phyloP scores from a whole-genome alignment of 177 flowering plant genomes.

The Telopea speciosissima region DNA sequence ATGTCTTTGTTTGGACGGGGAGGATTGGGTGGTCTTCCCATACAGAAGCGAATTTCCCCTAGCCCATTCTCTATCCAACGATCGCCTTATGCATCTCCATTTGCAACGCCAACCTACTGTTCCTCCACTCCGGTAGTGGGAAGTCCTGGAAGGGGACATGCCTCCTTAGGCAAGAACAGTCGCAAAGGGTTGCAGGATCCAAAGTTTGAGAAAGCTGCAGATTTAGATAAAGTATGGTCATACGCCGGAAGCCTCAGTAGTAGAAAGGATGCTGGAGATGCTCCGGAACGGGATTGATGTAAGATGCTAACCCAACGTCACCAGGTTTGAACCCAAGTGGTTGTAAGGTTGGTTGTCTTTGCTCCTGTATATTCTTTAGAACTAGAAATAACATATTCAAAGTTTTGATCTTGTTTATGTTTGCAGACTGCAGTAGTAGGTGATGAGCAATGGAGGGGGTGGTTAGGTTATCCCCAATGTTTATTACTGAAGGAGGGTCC shows the following conservation, averaged over 20 bases:
- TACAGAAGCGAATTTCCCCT: constrained; percentile 33
- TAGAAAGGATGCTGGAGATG: constrained; percentile 22
- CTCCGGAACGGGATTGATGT: constrained; percentile 27
- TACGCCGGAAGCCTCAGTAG: constrained; percentile 27
- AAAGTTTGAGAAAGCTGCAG: constrained; percentile 22
- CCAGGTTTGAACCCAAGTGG: not conserved
- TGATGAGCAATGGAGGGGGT: not conserved
- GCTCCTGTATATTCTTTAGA: constrained; percentile 12
- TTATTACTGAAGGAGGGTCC: not conserved
- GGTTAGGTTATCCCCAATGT: not conserved
- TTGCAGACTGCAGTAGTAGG: not conserved
- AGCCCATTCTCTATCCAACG: constrained; percentile 31
- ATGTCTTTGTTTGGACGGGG: constrained; percentile 22
- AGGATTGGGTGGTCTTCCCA: constrained; percentile 28
- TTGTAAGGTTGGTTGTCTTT: constrained; percentile 1
- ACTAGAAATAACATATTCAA: constrained; percentile 2
- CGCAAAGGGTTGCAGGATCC: constrained; percentile 14
- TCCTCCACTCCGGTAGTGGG: constrained; percentile 21
- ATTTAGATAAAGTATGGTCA: constrained; percentile 24
- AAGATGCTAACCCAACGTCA: not conserved
- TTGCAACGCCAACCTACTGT: constrained; percentile 32
- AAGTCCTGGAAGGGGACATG: constrained; percentile 24
- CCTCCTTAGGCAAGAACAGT: constrained; percentile 9
- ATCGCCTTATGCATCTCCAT: constrained; percentile 30
- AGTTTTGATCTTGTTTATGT: not conserved